These are phyloP conservation scores for Aspergillus homomorphus DNA, from an alignment of 495 filamentous ascomycete genomes.

Conservation along the genomic window DNA sequence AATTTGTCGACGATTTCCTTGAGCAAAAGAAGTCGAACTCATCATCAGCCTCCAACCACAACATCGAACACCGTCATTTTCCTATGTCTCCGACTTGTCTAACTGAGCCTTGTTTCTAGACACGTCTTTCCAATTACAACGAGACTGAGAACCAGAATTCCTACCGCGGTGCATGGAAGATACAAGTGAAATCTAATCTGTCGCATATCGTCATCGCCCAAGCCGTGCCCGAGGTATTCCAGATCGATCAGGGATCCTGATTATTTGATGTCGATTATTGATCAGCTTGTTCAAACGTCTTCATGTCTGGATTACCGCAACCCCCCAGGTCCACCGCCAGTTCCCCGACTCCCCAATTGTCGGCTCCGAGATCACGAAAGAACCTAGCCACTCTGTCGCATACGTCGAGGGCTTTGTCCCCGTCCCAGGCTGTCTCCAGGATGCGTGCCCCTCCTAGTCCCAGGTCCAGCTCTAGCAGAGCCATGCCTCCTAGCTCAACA, in stretches of 20 bases:
- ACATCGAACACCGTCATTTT: background rate
- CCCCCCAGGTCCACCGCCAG: constrained; percentile 58
- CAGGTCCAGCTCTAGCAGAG: constrained; percentile 50
- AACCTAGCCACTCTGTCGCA: constrained; percentile 51
- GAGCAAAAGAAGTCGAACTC: background rate
- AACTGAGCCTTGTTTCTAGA: background rate
- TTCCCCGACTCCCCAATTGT: constrained; percentile 67
- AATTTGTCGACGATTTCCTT: background rate
- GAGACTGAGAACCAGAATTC: background rate
- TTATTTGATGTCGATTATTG: constrained; percentile 9
- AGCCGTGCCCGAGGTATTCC: background rate
- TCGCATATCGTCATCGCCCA: background rate
- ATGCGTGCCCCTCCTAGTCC: constrained; percentile 64
- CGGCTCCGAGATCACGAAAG: constrained; percentile 67
- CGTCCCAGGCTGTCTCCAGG: constrained; percentile 47
- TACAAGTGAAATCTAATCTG: background rate
- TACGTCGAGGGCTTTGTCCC: constrained; percentile 40
- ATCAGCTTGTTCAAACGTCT: constrained; percentile 21
- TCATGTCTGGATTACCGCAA: constrained; percentile 58
- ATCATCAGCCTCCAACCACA: background rate
- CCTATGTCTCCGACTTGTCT: background rate
- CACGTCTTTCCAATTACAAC: background rate
- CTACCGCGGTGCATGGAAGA: background rate
- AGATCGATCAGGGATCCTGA: background rate
- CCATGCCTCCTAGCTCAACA: constrained; percentile 45